Evolutionary conservation across 352 stramenopile genomes (phyloP).

Genomic region (Hyaloperonospora arabidopsidis): DNA sequence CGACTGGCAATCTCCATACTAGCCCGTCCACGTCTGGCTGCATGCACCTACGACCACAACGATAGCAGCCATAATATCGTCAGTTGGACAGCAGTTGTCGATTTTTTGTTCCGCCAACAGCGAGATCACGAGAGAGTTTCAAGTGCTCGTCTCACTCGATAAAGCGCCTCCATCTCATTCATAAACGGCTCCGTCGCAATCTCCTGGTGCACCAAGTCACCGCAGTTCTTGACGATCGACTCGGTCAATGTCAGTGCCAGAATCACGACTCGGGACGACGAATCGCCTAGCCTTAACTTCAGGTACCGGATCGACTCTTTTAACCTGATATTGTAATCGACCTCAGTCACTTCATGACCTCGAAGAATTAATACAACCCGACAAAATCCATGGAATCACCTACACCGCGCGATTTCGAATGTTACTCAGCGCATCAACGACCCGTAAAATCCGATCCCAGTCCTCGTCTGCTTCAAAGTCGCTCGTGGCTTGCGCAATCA

Average conservation of each 20-base stretch:
- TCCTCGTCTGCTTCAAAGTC: slow-evolving; percentile 66
- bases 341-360: too few species aligned
- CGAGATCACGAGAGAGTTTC: too few species aligned
- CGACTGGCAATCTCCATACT: slow-evolving; percentile 68
- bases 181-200: slow-evolving; percentile 67
- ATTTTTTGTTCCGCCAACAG: slow-evolving; percentile 4
- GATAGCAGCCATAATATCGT: slow-evolving; percentile 1
- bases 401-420: slow-evolving; percentile 56
- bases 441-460: slow-evolving; percentile 64
- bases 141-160: slow-evolving; percentile 41
- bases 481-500: slow-evolving; percentile 59
- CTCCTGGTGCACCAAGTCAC: slow-evolving; percentile 55
- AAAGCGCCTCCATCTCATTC: slow-evolving; percentile 59
- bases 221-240: slow-evolving; percentile 73
- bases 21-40: slow-evolving; percentile 54
- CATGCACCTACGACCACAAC: slow-evolving; percentile 32
- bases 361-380: not conserved
- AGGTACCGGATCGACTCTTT: slow-evolving; percentile 72
- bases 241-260: slow-evolving; percentile 59
- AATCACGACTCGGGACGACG: slow-evolving; percentile 55
- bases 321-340: slow-evolving; percentile 22
- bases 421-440: slow-evolving; percentile 69
- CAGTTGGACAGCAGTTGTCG: not conserved
- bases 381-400: not conserved
- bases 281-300: slow-evolving; percentile 55